Evolutionary conservation across 83 land plant species (phyloP).

Genomic region (Diphasiastrum complanatum): DNA sequence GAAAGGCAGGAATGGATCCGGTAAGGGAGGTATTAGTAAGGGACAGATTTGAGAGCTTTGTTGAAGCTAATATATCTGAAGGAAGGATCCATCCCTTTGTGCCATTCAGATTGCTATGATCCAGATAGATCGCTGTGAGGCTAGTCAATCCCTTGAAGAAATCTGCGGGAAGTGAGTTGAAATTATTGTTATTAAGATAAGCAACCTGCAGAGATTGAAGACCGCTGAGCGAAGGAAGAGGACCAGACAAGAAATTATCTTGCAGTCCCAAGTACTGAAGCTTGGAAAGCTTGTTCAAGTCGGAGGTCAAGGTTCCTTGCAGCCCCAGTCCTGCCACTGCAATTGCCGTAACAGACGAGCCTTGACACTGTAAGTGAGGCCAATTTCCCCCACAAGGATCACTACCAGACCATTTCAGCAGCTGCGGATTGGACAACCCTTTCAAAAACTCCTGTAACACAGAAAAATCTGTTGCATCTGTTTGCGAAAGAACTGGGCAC

Average conservation of each 20-base stretch:
- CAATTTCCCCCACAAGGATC: too few species aligned
- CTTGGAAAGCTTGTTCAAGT: neutral
- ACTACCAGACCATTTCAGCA: too few species aligned
- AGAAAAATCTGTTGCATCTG: too few species aligned
- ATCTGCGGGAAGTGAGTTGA: neutral
- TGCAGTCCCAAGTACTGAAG: neutral
- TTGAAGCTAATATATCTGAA: neutral
- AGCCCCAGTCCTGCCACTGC: neutral
- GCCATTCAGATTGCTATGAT: too few species aligned
- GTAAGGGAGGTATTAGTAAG: slow-evolving; percentile 20
- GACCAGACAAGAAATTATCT: neutral
- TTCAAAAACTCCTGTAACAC: too few species aligned
- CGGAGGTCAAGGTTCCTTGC: neutral
- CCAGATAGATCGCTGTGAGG: too few species aligned
- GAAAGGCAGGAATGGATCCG: slow-evolving; percentile 11
- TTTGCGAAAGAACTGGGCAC: too few species aligned
- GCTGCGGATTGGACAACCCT: too few species aligned
- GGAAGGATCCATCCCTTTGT: slow-evolving; percentile 24
- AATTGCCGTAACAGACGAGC: neutral
- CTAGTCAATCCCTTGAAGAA: neutral
- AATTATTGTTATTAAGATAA: neutral
- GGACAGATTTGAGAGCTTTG: slow-evolving; percentile 16
- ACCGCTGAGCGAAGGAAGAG: neutral
- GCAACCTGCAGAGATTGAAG: neutral
- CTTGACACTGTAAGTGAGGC: neutral